Conservation (phyloP, 164 flowering plant species). For the Protea cynaroides region DNA sequence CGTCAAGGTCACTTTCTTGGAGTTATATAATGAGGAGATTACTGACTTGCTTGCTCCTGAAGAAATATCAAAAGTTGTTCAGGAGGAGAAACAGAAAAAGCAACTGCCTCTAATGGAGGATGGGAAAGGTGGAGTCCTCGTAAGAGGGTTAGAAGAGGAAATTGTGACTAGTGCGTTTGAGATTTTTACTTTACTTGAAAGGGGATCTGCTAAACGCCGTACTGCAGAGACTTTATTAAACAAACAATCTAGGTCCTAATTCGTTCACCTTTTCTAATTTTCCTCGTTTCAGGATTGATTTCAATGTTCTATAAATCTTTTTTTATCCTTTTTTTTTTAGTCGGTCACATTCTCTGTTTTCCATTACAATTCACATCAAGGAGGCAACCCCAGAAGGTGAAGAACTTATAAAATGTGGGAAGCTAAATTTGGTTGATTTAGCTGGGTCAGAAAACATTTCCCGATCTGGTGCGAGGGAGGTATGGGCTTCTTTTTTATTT, state of each 20-base stretch:
- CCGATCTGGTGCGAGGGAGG: constrained; percentile 99
- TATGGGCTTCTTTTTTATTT: constrained; percentile 14
- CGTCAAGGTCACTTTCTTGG: constrained; percentile 73
- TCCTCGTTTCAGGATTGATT: not conserved
- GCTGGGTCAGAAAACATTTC: constrained; percentile 99
- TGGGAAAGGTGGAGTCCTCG: constrained; percentile 78
- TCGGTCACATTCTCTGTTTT: constrained; percentile 95
- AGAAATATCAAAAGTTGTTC: constrained; percentile 36
- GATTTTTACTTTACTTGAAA: constrained; percentile 67
- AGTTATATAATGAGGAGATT: constrained; percentile 74
- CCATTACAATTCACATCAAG: constrained; percentile 93
- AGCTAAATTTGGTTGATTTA: constrained; percentile 90
- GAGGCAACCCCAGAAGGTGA: constrained; percentile 98
- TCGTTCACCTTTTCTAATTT: not conserved
- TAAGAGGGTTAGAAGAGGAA: constrained; percentile 80
- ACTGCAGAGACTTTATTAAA: constrained; percentile 83
- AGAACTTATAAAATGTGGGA: constrained; percentile 96
- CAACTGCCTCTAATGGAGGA: constrained; percentile 82
- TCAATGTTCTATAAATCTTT: not conserved
- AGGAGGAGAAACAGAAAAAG: constrained; percentile 71
- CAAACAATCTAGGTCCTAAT: constrained; percentile 56
- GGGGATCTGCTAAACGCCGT: constrained; percentile 76
- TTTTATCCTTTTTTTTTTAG: constrained; percentile 34
- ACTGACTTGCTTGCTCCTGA: constrained; percentile 70
- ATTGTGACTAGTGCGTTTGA: constrained; percentile 66